A percentile compares a stretch with the other conserved stretches of the same genome.
These are phyloP conservation scores for Trichoderma lentiforme DNA, from an alignment of 2,329 filamentous ascomycete genomes.

Conservation along the genomic window DNA sequence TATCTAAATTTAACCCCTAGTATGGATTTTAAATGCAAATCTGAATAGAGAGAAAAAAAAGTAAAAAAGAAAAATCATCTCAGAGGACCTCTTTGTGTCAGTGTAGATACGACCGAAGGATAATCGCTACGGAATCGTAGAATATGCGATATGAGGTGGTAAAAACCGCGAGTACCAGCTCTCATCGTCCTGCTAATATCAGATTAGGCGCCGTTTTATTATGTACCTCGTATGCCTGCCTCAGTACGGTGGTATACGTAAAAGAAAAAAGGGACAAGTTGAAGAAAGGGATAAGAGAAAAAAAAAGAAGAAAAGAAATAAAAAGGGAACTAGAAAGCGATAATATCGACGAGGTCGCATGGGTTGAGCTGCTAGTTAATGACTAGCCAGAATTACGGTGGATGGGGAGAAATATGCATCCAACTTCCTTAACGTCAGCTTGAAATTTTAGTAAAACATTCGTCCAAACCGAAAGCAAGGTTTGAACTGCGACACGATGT, in stretches of 20 bases:
- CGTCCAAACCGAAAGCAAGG: constrained; percentile 15
- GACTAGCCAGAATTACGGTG: constrained; percentile 2
- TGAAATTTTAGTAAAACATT: constrained; percentile 19
- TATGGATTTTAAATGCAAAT: constrained; percentile 20
- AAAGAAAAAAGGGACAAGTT: not conserved
- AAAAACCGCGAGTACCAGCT: not conserved
- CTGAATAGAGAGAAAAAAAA: constrained; percentile 13
- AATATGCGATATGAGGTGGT: constrained; percentile 1
- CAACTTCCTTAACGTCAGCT: constrained; percentile 26
- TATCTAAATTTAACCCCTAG: constrained; percentile 28
- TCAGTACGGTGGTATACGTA: not conserved
- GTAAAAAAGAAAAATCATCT: not conserved
- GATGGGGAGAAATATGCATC: not conserved
- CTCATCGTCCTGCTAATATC: constrained; percentile 14
- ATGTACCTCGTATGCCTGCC: constrained; percentile 11
- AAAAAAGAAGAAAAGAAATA: not conserved
- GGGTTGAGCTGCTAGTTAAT: not conserved
- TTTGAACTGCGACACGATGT: not conserved
- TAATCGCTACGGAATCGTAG: constrained; percentile 9
- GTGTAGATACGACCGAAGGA: constrained; percentile 11
- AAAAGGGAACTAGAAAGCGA: not conserved
- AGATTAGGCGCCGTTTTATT: constrained; percentile 14
- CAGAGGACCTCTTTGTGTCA: constrained; percentile 10
- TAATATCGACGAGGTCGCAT: not conserved
- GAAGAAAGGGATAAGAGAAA: not conserved